phyloP scores from a whole-genome alignment of 2,329 filamentous ascomycete genomes.

The Cladorrhinum sp. region DNA sequence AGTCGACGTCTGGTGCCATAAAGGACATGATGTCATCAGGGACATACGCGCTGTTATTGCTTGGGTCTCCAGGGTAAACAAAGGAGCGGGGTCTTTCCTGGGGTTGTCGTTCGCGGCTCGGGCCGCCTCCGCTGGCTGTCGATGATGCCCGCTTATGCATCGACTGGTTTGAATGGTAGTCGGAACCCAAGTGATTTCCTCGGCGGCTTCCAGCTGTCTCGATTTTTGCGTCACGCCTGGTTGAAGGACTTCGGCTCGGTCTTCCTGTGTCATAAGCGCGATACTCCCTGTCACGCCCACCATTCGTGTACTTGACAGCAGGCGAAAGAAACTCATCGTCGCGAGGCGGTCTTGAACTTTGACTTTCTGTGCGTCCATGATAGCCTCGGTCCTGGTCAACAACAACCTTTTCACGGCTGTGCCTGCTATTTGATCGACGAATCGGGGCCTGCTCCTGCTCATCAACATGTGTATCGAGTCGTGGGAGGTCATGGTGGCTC shows the following conservation, averaged over 20 bases:
- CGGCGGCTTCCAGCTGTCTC: slow-evolving; percentile 23
- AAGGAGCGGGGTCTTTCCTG: slow-evolving; percentile 14
- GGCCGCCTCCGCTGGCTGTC: slow-evolving; percentile 10
- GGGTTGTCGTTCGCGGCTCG: slow-evolving; percentile 7
- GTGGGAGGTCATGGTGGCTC: slow-evolving; percentile 43
- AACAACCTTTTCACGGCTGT: slow-evolving; percentile 20
- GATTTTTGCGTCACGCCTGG: slow-evolving; percentile 15
- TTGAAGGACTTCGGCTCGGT: slow-evolving; percentile 17
- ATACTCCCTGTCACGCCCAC: slow-evolving; percentile 44
- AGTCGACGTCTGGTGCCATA: slow-evolving; percentile 23
- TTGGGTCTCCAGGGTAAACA: slow-evolving; percentile 10
- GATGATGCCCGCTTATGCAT: slow-evolving; percentile 35
- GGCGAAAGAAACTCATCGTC: slow-evolving; percentile 41
- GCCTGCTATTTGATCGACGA: slow-evolving; percentile 23
- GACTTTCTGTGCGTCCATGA: slow-evolving; percentile 29
- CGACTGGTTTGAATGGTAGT: slow-evolving; percentile 17
- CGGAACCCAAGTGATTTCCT: slow-evolving; percentile 14
- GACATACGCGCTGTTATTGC: slow-evolving; percentile 10
- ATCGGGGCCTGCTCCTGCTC: slow-evolving; percentile 27
- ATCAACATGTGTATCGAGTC: slow-evolving; percentile 41
- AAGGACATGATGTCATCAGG: slow-evolving; percentile 25
- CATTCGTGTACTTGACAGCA: slow-evolving; percentile 39
- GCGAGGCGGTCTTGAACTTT: slow-evolving; percentile 24
- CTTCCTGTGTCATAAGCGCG: slow-evolving; percentile 30
- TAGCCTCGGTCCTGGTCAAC: slow-evolving; percentile 32